phyloP scores from a whole-genome alignment of 163 green algal genomes.

The Trebouxiophyceae sp. region DNA sequence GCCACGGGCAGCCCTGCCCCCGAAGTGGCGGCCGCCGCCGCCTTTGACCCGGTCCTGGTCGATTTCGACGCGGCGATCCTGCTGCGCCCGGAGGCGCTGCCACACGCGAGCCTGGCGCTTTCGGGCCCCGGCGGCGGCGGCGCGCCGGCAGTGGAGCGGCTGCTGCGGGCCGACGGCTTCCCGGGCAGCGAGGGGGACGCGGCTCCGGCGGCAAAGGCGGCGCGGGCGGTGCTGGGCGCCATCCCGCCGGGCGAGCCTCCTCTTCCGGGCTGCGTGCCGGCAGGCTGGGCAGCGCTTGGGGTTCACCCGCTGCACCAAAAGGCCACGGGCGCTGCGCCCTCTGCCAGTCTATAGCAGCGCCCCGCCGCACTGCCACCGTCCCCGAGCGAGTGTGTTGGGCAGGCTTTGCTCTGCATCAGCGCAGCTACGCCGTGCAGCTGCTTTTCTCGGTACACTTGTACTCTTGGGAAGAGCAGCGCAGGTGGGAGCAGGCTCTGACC shows the following conservation, averaged over 20 bases:
- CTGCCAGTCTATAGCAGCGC: no score
- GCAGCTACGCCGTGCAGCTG: no score
- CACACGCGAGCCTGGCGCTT: conserved; percentile 19
- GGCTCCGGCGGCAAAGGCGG: conserved; percentile 21
- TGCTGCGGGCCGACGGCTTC: not conserved
- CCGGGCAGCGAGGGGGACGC: not conserved
- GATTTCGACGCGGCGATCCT: conserved; percentile 48
- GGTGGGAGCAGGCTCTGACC: no score
- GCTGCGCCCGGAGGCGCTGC: conserved; percentile 45
- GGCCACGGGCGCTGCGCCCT: no score
- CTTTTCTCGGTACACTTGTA: no score
- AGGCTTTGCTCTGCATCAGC: no score
- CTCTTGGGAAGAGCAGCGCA: no score
- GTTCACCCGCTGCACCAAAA: no score
- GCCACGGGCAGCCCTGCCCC: not conserved
- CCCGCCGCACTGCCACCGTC: no score
- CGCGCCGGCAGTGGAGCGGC: not conserved
- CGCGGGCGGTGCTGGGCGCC: conserved; percentile 28
- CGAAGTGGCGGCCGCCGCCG: not conserved
- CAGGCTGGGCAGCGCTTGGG: no score
- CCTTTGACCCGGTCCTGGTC: conserved; percentile 20
- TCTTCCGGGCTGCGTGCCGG: no score
- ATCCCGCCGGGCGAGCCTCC: conserved; percentile 29
- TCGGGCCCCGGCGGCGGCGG: conserved; percentile 3
- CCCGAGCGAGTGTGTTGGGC: no score